Base-by-base conservation (phyloP, 805 yeast species). In the Saturnispora halmiae region DNA sequence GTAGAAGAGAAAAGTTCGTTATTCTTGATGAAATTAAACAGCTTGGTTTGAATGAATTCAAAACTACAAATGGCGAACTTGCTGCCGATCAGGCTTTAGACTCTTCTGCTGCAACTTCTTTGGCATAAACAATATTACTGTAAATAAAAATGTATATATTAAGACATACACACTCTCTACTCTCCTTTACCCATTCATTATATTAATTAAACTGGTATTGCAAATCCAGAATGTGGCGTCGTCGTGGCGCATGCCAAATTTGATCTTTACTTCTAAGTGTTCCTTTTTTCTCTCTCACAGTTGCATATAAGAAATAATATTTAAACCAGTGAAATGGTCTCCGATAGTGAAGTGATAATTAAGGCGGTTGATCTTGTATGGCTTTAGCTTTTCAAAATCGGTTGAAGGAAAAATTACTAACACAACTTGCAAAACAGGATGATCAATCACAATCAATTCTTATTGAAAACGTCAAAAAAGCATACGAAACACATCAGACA, bases 1-100 rank as follows among this genome's bases (percentile, higher is more conserved):
- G 70, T 46, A 75, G 85, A 18, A 75, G 82, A 51, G 82, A 81
- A 52, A 82, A 81, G 57, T 70, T 74, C 46, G 77, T 76, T 3
- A 60, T 82, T 42, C 66, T 85, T 50, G 80, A 78, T 52, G 77
- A 75, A 48, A 59, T 83, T 52, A 66, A 75, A 43, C 62, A 58
- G 34, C 53, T 46, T 24, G 55, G 59, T 42, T 44, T 53, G 22
- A 35, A 36, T 3, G 60, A 59, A 31, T 48, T 52, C 11, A 24
- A 31, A 35, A 26, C 42, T 15, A n/a, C 20, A 18, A 18, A 22
- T n/a, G 8, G 8, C n/a, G n/a, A n/a, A n/a, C n/a, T n/a, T n/a
- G n/a, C n/a, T n/a, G n/a, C n/a, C n/a, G n/a, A n/a, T n/a, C n/a
- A n/a, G n/a, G n/a, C n/a, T n/a, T n/a, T n/a, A n/a, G n/a, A n/a